Percentiles rank a stretch among this genome's conserved stretches.
Evolutionary conservation across 371 early-diverging fungal genomes (phyloP).

Genomic region (Blakeslea trispora): DNA sequence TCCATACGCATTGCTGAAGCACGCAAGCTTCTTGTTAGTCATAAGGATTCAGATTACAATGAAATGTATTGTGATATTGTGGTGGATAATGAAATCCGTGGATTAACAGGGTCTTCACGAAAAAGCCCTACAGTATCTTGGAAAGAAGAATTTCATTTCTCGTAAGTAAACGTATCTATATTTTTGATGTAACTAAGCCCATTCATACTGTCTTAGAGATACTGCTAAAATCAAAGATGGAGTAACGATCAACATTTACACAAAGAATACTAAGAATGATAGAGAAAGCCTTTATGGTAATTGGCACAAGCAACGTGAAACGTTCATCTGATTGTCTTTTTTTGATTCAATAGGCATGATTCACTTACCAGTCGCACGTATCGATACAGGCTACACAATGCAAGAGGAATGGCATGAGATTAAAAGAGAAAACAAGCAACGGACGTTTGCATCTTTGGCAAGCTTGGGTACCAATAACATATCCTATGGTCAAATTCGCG

Average conservation of each 20-base stretch:
- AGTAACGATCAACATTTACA: constrained; percentile 46
- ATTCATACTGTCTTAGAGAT: constrained; percentile 32
- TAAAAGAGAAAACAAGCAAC: constrained; percentile 33
- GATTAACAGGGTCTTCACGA: constrained; percentile 42
- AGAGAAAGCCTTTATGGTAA: constrained; percentile 28
- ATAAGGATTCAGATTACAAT: constrained; percentile 24
- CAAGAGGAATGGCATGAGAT: constrained; percentile 59
- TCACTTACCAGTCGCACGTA: constrained; percentile 30
- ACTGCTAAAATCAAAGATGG: constrained; percentile 44
- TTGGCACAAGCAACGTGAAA: too few relatives aligned
- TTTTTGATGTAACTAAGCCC: too few relatives aligned
- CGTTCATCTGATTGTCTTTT: too few relatives aligned
- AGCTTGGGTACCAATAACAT: constrained; percentile 29
- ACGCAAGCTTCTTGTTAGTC: constrained; percentile 37
- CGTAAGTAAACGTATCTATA: constrained; percentile 39
- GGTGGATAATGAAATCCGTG: constrained; percentile 56
- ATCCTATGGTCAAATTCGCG: constrained; percentile 55
- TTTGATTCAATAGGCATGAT: constrained; percentile 27
- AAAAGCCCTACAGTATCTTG: constrained; percentile 44
- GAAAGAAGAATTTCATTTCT: constrained; percentile 50
- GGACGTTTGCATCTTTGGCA: constrained; percentile 33
- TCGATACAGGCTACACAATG: constrained; percentile 19
- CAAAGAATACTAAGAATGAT: constrained; percentile 41
- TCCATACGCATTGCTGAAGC: constrained; percentile 55
- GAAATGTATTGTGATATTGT: constrained; percentile 51